Percentiles rank a stretch among this genome's conserved stretches.
Evolutionary conservation across 768 basidiomycete species (phyloP).

Genomic region (Glaciozyma antarctica): DNA sequence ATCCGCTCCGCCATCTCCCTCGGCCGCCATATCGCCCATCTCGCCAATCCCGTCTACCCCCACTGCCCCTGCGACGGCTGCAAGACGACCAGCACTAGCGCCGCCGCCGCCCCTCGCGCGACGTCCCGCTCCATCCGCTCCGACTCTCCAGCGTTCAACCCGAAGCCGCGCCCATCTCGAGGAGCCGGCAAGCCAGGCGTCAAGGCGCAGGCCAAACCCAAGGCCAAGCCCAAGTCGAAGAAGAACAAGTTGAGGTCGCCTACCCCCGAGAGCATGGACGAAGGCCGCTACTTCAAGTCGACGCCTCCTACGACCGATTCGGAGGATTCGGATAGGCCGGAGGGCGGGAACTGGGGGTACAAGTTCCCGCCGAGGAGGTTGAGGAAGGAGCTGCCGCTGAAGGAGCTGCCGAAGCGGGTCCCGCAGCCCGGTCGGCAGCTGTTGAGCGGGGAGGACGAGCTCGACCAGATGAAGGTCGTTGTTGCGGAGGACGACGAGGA

Average conservation of each 20-base stretch:
- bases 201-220: background rate
- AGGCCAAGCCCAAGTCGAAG: background rate
- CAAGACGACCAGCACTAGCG: conserved; percentile 5
- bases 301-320: too few relatives aligned
- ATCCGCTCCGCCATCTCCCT: conserved; percentile 29
- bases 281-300: too few relatives aligned
- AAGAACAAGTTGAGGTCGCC: background rate
- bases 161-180: background rate
- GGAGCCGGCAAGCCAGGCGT: background rate
- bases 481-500: background rate
- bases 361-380: too few relatives aligned
- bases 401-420: too few relatives aligned
- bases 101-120: background rate
- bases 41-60: background rate
- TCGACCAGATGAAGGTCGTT: background rate
- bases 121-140: background rate
- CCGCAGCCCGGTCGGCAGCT: background rate
- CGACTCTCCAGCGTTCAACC: background rate
- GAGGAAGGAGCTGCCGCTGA: too few relatives aligned
- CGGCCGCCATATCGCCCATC: conserved; percentile 19
- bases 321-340: too few relatives aligned
- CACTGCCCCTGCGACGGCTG: conserved; percentile 26
- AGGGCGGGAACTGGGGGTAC: too few relatives aligned
- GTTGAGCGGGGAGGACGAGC: background rate
- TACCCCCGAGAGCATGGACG: background rate